phyloP scores from a whole-genome alignment of 2,329 filamentous ascomycete genomes.

The Ophiostoma sp. region DNA sequence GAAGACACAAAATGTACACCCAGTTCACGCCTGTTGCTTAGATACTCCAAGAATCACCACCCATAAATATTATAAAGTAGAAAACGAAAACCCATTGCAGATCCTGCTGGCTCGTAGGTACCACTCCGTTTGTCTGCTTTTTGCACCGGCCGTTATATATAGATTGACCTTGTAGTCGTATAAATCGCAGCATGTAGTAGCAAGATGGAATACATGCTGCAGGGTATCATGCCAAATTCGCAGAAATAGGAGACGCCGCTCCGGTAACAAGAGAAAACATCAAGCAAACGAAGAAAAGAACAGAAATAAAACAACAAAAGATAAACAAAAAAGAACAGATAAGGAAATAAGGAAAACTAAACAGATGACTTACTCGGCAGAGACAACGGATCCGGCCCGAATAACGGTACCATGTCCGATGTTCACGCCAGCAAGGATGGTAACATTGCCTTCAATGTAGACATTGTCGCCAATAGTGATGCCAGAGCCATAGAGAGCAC shows the following conservation, averaged over 20 bases:
- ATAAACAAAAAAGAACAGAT: not conserved
- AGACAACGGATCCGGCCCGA: constrained; percentile 79
- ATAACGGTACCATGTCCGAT: constrained; percentile 75
- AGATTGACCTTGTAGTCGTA: constrained; percentile 16
- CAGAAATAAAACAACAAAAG: constrained; percentile 10
- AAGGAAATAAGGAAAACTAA: constrained; percentile 1
- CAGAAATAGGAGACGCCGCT: constrained; percentile 7
- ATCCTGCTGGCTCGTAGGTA: constrained; percentile 5
- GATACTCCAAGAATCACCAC: not conserved
- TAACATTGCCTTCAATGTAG: constrained; percentile 72
- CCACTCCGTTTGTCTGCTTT: constrained; percentile 2
- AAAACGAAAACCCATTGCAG: constrained; percentile 2
- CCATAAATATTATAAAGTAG: not conserved
- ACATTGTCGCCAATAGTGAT: constrained; percentile 82
- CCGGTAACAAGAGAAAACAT: constrained; percentile 15
- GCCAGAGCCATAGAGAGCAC: constrained; percentile 61
- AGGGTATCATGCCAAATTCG: constrained; percentile 28
- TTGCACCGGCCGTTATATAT: constrained; percentile 3
- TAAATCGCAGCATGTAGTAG: constrained; percentile 18
- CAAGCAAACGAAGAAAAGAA: constrained; percentile 8
- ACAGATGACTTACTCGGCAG: constrained; percentile 46
- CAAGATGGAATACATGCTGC: constrained; percentile 17
- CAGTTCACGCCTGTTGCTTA: not conserved
- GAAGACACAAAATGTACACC: not conserved
- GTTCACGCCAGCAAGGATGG: constrained; percentile 70